Conservation (phyloP, 192 early-diverging fungal genomes). For the Neocallimastix lanati region DNA sequence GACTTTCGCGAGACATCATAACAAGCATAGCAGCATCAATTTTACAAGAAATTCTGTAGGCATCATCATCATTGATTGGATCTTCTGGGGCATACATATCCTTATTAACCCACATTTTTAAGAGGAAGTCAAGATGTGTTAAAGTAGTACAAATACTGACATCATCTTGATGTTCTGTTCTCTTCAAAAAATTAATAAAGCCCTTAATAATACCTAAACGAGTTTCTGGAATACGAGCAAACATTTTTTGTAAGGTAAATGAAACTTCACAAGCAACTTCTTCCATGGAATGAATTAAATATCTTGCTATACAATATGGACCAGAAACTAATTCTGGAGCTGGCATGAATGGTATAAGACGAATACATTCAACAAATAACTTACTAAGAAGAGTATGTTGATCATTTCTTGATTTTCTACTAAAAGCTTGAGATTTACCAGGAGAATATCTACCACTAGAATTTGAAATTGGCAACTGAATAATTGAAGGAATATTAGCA, state of each 20-base stretch:
- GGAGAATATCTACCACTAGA: neutral
- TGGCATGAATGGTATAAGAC: slow-evolving; percentile 18
- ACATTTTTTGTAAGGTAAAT: slow-evolving; percentile 10
- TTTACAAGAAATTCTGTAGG: slow-evolving; percentile 24
- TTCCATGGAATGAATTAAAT: slow-evolving; percentile 14
- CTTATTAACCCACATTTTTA: slow-evolving; percentile 16
- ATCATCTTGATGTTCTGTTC: slow-evolving; percentile 16
- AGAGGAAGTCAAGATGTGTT: slow-evolving; percentile 9
- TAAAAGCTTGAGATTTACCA: neutral
- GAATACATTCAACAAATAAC: slow-evolving; percentile 19
- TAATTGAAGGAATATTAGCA: neutral
- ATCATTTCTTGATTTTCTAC: neutral
- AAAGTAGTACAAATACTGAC: slow-evolving; percentile 20
- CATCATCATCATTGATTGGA: slow-evolving; percentile 9
- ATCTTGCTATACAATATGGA: slow-evolving; percentile 19
- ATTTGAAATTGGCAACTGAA: neutral
- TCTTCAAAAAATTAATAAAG: slow-evolving; percentile 22
- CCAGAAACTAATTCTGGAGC: slow-evolving; percentile 20
- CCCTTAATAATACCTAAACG: slow-evolving; percentile 23
- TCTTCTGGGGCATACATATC: neutral
- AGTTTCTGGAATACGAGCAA: slow-evolving; percentile 14
- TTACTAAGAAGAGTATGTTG: slow-evolving; percentile 1
- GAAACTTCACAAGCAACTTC: slow-evolving; percentile 16
- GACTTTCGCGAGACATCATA: slow-evolving; percentile 18
- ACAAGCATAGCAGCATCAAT: slow-evolving; percentile 19